A percentile compares a stretch with the other conserved stretches of the same genome.
These are phyloP conservation scores for Arachis stenosperma DNA, from an alignment of 306 rosid genomes.

Conservation along the genomic window DNA sequence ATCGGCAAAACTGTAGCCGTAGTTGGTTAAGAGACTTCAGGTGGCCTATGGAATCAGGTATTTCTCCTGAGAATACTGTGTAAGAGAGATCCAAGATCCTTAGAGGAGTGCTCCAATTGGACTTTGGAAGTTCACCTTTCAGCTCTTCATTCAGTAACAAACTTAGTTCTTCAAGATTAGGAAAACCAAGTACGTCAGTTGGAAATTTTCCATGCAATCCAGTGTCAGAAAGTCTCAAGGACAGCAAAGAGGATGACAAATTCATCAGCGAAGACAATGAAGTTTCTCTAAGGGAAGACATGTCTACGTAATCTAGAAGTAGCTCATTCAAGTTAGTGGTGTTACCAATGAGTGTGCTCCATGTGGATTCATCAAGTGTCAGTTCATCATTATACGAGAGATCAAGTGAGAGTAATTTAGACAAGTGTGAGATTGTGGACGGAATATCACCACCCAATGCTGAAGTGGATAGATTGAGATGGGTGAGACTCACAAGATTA, in stretches of 20 bases:
- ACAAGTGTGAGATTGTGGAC: conserved; percentile 39
- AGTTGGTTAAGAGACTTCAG: not conserved
- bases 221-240: not conserved
- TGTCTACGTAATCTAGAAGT: not conserved
- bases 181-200: conserved; percentile 4
- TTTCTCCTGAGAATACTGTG: not conserved
- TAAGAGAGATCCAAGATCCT: not conserved
- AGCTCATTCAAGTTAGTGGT: conserved; percentile 27
- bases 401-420: conserved; percentile 42
- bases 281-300: conserved; percentile 6
- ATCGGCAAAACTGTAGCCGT: fast-evolving
- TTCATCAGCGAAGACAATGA: conserved; percentile 29
- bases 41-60: not conserved
- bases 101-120: conserved; percentile 27
- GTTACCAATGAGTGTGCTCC: conserved; percentile 34
- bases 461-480: not conserved
- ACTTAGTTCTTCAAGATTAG: conserved; percentile 11
- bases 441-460: conserved; percentile 9
- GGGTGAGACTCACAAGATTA: conserved; percentile 17
- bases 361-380: conserved; percentile 16
- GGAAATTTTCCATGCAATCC: conserved; percentile 10
- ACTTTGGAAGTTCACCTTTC: conserved; percentile 29
- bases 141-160: fast-evolving
- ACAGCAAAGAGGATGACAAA: conserved; percentile 38
- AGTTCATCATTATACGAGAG: not conserved